Percentiles rank a stretch among this genome's conserved stretches.
Conservation (phyloP, 2,329 filamentous ascomycete species). For the Cercospora sesami region DNA sequence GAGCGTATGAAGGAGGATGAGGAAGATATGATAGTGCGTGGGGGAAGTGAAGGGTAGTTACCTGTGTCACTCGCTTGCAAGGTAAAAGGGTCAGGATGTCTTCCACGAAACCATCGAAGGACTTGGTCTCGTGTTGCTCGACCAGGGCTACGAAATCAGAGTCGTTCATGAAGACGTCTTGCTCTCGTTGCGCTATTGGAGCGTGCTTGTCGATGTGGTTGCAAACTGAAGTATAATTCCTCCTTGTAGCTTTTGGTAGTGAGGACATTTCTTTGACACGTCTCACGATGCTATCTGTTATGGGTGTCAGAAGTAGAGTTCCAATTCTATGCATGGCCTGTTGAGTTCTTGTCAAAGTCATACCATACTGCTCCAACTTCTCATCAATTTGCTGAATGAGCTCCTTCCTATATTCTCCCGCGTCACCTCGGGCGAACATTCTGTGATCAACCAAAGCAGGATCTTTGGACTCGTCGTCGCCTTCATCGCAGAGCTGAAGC, state of each 20-base stretch:
- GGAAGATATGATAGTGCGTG: background rate
- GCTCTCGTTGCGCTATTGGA: slow-evolving; percentile 40
- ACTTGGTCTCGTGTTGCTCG: slow-evolving; percentile 43
- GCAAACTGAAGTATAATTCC: slow-evolving; percentile 43
- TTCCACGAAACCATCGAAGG: slow-evolving; percentile 44
- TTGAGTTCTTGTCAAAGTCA: background rate
- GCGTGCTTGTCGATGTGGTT: slow-evolving; percentile 42
- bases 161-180: slow-evolving; percentile 42
- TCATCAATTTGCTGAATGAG: slow-evolving; percentile 30
- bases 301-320: background rate
- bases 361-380: slow-evolving; percentile 27
- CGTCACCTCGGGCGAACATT: slow-evolving; percentile 22
- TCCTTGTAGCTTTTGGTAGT: slow-evolving; percentile 42
- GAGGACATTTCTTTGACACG: slow-evolving; percentile 40
- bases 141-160: slow-evolving; percentile 44
- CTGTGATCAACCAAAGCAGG: slow-evolving; percentile 12
- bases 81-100: slow-evolving; percentile 38
- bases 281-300: slow-evolving; percentile 42
- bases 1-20: background rate
- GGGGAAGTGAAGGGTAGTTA: slow-evolving; percentile 19
- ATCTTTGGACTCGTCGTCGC: slow-evolving; percentile 17
- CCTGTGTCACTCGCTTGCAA: slow-evolving; percentile 30
- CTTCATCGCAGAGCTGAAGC: slow-evolving; percentile 34
- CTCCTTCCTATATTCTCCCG: slow-evolving; percentile 19
- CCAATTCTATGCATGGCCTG: background rate